phyloP scores from a whole-genome alignment of 768 basidiomycete species.

The Suillus tomentosus region DNA sequence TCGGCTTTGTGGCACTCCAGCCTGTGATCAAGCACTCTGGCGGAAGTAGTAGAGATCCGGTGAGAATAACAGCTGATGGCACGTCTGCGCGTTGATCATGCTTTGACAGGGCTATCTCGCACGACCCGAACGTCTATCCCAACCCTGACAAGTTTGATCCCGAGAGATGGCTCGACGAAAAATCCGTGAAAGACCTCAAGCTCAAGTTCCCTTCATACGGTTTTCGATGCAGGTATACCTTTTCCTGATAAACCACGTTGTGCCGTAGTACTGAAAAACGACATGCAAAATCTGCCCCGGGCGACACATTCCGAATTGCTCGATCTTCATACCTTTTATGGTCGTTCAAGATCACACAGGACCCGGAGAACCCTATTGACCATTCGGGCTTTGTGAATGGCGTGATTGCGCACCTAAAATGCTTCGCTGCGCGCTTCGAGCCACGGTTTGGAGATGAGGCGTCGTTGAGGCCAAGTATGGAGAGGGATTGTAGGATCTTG shows the following conservation, averaged over 20 bases:
- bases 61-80: slow-evolving; percentile 44
- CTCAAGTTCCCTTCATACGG: slow-evolving; percentile 56
- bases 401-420: slow-evolving; percentile 63
- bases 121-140: slow-evolving; percentile 56
- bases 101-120: slow-evolving; percentile 48
- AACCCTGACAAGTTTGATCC: slow-evolving; percentile 62
- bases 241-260: not conserved
- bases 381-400: slow-evolving; percentile 61
- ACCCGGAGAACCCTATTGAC: slow-evolving; percentile 59
- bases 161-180: slow-evolving; percentile 52
- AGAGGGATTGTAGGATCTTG: slow-evolving; percentile 17
- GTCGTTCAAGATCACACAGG: slow-evolving; percentile 60
- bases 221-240: slow-evolving; percentile 46
- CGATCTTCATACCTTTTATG: slow-evolving; percentile 67
- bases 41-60: slow-evolving; percentile 61
- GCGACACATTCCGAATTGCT: slow-evolving; percentile 59
- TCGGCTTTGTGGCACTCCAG: slow-evolving; percentile 58
- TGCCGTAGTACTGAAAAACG: no score
- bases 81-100: not conserved
- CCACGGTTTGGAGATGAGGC: slow-evolving; percentile 40
- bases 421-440: slow-evolving; percentile 59
- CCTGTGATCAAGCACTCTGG: slow-evolving; percentile 66
- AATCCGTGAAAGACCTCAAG: slow-evolving; percentile 52
- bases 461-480: slow-evolving; percentile 28
- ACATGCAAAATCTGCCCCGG: slow-evolving; percentile 61